These are phyloP conservation scores for Alloascoidea hylecoeti DNA, from an alignment of 805 yeast genomes.

Conservation along the genomic window DNA sequence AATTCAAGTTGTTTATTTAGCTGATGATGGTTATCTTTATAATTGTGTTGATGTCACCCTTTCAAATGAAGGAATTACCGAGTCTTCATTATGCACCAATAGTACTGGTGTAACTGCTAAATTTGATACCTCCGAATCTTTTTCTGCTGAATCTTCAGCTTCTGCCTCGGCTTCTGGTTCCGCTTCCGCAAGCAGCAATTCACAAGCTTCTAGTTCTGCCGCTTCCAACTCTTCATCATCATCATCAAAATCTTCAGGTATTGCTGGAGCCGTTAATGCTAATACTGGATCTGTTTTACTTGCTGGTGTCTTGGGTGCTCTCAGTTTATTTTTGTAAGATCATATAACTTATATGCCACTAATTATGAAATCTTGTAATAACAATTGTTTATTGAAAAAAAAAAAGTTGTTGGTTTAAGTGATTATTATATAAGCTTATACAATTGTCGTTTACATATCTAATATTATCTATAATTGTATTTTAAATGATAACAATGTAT, in stretches of 20 bases:
- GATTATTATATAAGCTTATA: too few relatives aligned
- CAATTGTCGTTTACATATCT: too few relatives aligned
- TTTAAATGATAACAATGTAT: too few relatives aligned
- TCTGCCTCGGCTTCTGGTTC: slow-evolving; percentile 6
- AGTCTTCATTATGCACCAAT: slow-evolving; percentile 10
- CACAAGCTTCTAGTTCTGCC: slow-evolving; percentile 8
- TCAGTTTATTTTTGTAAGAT: too few relatives aligned
- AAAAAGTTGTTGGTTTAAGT: too few relatives aligned
- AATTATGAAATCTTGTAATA: too few relatives aligned
- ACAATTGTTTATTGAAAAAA: too few relatives aligned
- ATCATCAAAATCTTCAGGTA: slow-evolving; percentile 6
- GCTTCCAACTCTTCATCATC: slow-evolving; percentile 6
- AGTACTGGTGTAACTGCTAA: slow-evolving; percentile 11
- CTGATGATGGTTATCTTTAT: slow-evolving; percentile 14
- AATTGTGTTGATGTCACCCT: slow-evolving; percentile 14
- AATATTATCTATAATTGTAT: too few relatives aligned
- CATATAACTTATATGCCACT: too few relatives aligned
- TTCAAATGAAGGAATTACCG: slow-evolving; percentile 7
- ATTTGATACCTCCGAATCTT: slow-evolving; percentile 1
- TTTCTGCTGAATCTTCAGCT: slow-evolving; percentile 6
- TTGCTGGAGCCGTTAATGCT: too few relatives aligned
- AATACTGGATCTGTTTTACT: too few relatives aligned
- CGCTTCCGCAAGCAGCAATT: slow-evolving; percentile 3
- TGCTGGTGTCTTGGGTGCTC: too few relatives aligned
- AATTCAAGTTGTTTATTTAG: slow-evolving; percentile 11